Conservation (phyloP, 2,329 filamentous ascomycete genomes). For the Neonectria faginata region DNA sequence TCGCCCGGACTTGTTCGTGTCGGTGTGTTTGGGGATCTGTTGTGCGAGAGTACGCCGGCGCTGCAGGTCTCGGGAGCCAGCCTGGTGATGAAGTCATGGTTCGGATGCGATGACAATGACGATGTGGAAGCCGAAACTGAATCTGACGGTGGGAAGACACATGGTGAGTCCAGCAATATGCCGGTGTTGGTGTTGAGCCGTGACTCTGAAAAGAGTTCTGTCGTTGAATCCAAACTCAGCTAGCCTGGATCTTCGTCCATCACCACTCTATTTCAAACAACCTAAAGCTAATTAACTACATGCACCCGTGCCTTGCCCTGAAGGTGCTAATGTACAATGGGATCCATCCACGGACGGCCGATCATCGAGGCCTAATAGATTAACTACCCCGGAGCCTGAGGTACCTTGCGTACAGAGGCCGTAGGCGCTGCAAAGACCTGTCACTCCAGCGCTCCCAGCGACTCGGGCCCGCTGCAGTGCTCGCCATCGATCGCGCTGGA, state of each 20-base stretch:
- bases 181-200: neutral
- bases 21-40: conserved; percentile 29
- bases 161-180: neutral
- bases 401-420: neutral
- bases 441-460: conserved; percentile 15
- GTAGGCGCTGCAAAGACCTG: neutral
- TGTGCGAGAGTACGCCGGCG: conserved; percentile 17
- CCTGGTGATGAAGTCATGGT: conserved; percentile 1
- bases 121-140: neutral
- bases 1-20: conserved; percentile 6
- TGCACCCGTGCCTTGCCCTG: neutral
- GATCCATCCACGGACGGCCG: neutral
- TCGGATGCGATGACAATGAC: neutral
- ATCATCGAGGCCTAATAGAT: neutral
- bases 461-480: conserved; percentile 23
- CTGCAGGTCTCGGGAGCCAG: neutral
- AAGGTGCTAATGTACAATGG: neutral
- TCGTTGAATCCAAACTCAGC: conserved; percentile 8
- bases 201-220: neutral
- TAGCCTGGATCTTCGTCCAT: conserved; percentile 6
- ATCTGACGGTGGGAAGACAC: neutral
- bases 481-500: neutral
- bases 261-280: neutral
- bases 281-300: neutral
- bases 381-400: no score